These are phyloP conservation scores for Beauveria brongniartii DNA, from an alignment of 2,329 filamentous ascomycete species.

Conservation along the genomic window DNA sequence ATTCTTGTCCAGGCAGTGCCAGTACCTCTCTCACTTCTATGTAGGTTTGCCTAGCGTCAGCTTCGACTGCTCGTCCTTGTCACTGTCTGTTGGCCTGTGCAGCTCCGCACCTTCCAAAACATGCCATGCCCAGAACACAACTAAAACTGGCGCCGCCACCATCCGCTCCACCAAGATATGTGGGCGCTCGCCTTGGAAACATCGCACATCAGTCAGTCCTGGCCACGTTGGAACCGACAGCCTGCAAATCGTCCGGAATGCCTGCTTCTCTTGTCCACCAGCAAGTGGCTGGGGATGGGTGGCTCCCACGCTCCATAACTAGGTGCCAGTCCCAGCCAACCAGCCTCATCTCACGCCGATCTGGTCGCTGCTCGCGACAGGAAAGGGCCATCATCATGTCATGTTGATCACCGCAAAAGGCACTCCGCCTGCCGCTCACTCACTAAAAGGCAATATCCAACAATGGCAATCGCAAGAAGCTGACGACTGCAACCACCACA, in stretches of 20 bases:
- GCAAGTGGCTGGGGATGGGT: background rate
- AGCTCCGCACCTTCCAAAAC: background rate
- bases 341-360: constrained; percentile 7
- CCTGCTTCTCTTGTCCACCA: background rate
- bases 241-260: constrained; percentile 6
- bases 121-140: constrained; percentile 4
- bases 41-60: constrained; percentile 9
- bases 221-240: background rate
- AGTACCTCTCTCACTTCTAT: background rate
- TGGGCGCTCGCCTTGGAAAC: constrained; percentile 3
- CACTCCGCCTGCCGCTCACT: background rate
- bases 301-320: background rate
- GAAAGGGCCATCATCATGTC: background rate
- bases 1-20: background rate
- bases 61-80: background rate
- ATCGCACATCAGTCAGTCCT: background rate
- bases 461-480: background rate
- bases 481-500: background rate
- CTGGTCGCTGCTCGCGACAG: constrained; percentile 3
- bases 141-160: background rate
- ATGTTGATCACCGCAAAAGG: background rate
- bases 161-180: background rate
- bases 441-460: background rate
- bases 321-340: background rate
- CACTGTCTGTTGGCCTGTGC: background rate